Base-by-base conservation (phyloP, 257 asterid genomes). In the Phtheirospermum japonicum region DNA sequence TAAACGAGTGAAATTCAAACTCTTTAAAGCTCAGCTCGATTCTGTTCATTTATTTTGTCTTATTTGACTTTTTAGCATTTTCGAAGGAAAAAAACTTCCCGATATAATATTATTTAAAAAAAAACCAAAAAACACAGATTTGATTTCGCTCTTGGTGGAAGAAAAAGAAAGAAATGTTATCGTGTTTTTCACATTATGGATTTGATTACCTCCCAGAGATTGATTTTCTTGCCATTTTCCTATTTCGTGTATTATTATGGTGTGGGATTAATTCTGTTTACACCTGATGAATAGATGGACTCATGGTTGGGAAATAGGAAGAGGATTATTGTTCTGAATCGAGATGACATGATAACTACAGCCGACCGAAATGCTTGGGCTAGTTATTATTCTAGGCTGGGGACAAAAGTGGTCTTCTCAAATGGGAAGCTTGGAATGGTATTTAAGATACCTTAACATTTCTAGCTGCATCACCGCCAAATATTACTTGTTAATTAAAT, bases 341-440 rank as follows among this genome's bases (percentile, higher is more conserved):
- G 96, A 74, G 99, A 89, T 69, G 96, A 93, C 76, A 93, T 93
- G 99, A 78, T 93, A 75, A 83, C 97, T 26, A 76, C 85, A 17
- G 87, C 89, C 20, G 99, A 93, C 67, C 81, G 96, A 71, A 82
- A 89, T 79, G 93, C 97, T 51, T 93, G 97, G 99, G 97, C 99
- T 76, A 80, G 76, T 76, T 85, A 83, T 77, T 93, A 83, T 71
- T 89, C 96, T 40, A 83, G 79, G 72, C 99, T 76, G 84, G 97
- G 97, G 62, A 75, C 73, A 26, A 89, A 83, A 81, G 91, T 83
- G 19, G 82, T 48, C 4, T 48, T 16, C 53, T 48, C 53, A 16
- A 48, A 48, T 48, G 53, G 53, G 14, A 14, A 48, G 8, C 53
- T 48, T 6, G 53, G 53, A 18, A 48, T 48, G 53, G 53, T 48